phyloP scores from a whole-genome alignment of 768 basidiomycete species.

The Phanerochaete sordida region DNA sequence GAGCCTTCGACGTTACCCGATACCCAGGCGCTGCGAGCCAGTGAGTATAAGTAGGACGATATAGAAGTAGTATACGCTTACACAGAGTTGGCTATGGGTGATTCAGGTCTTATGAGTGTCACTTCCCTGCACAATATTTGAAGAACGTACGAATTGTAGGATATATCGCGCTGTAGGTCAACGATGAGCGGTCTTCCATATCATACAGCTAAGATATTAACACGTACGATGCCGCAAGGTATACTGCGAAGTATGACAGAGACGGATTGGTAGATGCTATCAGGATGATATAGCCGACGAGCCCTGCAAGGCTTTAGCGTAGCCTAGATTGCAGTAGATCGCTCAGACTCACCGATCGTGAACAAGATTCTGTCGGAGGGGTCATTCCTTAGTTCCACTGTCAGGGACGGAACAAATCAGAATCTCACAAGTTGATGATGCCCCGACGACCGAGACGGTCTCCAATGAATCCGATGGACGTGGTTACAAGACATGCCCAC shows the following conservation, averaged over 20 bases:
- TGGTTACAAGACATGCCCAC: conserved; percentile 68
- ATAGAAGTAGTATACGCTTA: conserved; percentile 23
- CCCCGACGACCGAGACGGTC: conserved; percentile 56
- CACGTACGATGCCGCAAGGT: conserved; percentile 65
- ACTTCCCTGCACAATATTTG: not conserved
- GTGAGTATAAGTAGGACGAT: not conserved
- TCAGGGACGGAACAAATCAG: not conserved
- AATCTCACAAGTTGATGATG: conserved; percentile 56
- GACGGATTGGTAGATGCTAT: conserved; percentile 55
- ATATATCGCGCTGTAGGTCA: conserved; percentile 37
- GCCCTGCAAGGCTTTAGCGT: no score
- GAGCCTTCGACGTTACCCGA: conserved; percentile 70
- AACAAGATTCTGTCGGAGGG: conserved; percentile 2
- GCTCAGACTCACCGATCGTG: conserved; percentile 9
- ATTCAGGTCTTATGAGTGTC: not conserved
- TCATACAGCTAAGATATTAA: not conserved
- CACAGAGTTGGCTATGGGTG: conserved; percentile 38
- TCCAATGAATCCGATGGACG: conserved; percentile 55
- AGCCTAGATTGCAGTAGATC: no score
- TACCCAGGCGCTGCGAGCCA: conserved; percentile 49
- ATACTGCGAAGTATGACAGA: conserved; percentile 71
- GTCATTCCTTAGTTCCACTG: not conserved
- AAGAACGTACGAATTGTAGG: conserved; percentile 39
- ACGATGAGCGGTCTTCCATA: no score
- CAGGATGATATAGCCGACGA: conserved; percentile 65